A percentile compares a stretch with the other conserved stretches of the same genome.
phyloP scores from a whole-genome alignment of 192 early-diverging fungal genomes.

The Oehlia diaphana region DNA sequence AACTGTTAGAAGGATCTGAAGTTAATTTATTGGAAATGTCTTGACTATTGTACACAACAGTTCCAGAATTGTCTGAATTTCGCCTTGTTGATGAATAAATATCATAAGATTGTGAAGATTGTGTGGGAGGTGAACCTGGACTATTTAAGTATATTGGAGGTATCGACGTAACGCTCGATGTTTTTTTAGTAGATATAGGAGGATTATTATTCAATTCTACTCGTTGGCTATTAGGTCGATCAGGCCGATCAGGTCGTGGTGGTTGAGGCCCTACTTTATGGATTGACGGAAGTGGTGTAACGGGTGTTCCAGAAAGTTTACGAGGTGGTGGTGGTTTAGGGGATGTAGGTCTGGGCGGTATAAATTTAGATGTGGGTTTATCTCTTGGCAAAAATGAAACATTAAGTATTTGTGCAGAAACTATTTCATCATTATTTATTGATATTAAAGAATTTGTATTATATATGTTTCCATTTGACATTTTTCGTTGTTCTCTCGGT shows the following conservation, averaged over 20 bases:
- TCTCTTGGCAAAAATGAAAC: not conserved
- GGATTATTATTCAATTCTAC: not conserved
- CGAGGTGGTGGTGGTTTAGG: not conserved
- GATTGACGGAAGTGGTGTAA: not conserved
- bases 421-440: not conserved
- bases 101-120: not conserved
- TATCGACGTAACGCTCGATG: not conserved
- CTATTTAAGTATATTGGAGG: not conserved
- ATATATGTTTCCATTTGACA: not conserved
- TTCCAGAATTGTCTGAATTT: not conserved
- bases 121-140: not conserved
- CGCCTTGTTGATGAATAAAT: not conserved
- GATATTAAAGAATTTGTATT: not conserved
- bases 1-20: not conserved
- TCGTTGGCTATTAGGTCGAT: not conserved
- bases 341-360: not conserved
- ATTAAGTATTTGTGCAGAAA: conserved; percentile 1
- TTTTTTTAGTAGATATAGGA: not conserved
- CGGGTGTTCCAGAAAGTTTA: not conserved
- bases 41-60: not conserved
- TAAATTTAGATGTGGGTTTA: not conserved
- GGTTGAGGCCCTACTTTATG: not conserved
- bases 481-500: not conserved
- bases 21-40: not conserved
- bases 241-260: not conserved